Conservation (phyloP, 1,284 basidiomycete genomes). For the Pseudozyma sp. region DNA sequence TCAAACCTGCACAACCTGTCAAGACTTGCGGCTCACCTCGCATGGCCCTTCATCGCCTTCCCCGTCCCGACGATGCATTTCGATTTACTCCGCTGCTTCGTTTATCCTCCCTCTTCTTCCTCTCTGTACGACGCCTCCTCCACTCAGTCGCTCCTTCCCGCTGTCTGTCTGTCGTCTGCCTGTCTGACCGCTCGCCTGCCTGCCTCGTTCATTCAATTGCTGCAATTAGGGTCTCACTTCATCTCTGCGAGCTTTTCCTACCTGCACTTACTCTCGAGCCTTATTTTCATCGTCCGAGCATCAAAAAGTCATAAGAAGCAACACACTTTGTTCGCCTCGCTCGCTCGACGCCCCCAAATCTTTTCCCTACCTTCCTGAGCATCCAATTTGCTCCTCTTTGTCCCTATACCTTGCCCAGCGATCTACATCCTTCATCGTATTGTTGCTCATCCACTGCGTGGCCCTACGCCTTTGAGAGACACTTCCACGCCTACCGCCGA, state of each 20-base stretch:
- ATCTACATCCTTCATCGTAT: neutral
- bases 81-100: neutral
- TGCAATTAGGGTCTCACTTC: neutral
- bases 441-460: too few relatives aligned
- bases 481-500: too few relatives aligned
- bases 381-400: neutral
- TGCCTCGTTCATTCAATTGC: neutral
- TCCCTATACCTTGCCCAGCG: neutral
- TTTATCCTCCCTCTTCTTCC: neutral
- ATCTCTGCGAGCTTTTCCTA: neutral
- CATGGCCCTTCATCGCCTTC: neutral
- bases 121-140: neutral
- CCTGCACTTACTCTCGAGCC: neutral
- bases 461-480: too few relatives aligned
- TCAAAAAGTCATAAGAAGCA: neutral
- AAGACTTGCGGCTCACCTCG: neutral
- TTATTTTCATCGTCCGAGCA: neutral
- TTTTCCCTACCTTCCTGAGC: neutral
- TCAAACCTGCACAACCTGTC: constrained; percentile 1
- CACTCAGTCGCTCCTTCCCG: too few relatives aligned
- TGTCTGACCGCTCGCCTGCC: too few relatives aligned
- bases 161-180: too few relatives aligned
- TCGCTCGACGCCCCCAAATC: neutral
- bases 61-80: constrained; percentile 11
- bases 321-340: neutral